Evolutionary conservation across 768 basidiomycete genomes (phyloP).

Genomic region (Leccinum ochraceum): DNA sequence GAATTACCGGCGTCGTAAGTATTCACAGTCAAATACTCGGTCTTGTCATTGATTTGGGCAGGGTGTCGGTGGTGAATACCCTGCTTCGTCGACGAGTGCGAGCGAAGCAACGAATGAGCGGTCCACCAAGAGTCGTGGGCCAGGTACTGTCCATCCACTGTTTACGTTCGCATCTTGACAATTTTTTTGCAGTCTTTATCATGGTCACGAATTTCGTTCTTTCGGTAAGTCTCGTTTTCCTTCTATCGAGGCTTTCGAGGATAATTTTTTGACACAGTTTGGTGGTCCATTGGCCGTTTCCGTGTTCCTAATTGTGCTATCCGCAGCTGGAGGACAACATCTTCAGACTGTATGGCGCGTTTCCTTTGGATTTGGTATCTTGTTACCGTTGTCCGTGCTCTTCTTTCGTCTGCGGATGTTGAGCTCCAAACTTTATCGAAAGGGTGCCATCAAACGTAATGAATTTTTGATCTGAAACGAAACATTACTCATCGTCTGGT

Average conservation of each 20-base stretch:
- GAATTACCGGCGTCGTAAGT: constrained; percentile 64
- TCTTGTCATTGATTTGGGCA: constrained; percentile 24
- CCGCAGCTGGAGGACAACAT: constrained; percentile 62
- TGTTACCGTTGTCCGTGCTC: constrained; percentile 67
- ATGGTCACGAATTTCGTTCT: constrained; percentile 77
- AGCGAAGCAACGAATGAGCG: constrained; percentile 76
- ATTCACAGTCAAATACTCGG: neutral
- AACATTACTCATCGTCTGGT: constrained; percentile 6
- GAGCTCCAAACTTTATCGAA: constrained; percentile 61
- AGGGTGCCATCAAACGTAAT: constrained; percentile 65
- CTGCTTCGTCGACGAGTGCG: constrained; percentile 67
- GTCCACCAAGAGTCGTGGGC: constrained; percentile 58
- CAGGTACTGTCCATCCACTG: constrained; percentile 38
- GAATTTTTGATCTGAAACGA: neutral
- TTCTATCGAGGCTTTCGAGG: neutral
- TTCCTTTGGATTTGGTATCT: constrained; percentile 62
- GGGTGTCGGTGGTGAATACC: constrained; percentile 81
- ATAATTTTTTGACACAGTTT: constrained; percentile 40
- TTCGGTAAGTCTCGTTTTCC: constrained; percentile 40
- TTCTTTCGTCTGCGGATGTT: constrained; percentile 74
- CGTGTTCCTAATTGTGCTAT: constrained; percentile 67
- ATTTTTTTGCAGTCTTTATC: constrained; percentile 52
- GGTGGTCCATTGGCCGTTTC: constrained; percentile 67
- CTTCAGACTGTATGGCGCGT: constrained; percentile 68
- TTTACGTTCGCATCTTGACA: constrained; percentile 2